phyloP scores from a whole-genome alignment of 441 rosid species.

The Macaranga tanarius region DNA sequence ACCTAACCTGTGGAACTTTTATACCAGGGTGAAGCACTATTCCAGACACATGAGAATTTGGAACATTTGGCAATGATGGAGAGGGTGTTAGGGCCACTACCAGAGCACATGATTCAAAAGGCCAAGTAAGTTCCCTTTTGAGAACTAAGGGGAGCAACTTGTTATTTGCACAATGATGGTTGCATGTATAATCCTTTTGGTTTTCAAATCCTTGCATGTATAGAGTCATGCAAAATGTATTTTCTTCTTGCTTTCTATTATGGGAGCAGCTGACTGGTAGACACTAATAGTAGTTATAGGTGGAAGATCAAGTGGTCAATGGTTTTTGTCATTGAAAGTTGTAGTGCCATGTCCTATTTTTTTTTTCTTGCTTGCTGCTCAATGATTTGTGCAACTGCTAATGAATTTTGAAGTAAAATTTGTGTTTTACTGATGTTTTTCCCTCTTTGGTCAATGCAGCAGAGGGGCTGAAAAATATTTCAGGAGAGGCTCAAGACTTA shows the following conservation, averaged over 20 bases:
- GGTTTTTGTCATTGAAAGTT: background rate
- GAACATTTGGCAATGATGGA: slow-evolving; percentile 97
- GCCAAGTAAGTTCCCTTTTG: slow-evolving; percentile 45
- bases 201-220: background rate
- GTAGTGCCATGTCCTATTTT: background rate
- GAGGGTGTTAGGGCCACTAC: slow-evolving; percentile 78
- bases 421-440: background rate
- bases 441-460: slow-evolving; percentile 35
- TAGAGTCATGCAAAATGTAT: background rate
- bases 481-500: slow-evolving; percentile 55
- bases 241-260: background rate
- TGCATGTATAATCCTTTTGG: background rate
- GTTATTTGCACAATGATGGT: background rate
- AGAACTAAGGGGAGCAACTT: background rate
- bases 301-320: background rate
- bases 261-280: background rate
- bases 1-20: slow-evolving; percentile 19
- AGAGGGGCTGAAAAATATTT: slow-evolving; percentile 71
- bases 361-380: background rate
- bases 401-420: background rate
- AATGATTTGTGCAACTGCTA: background rate
- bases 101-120: slow-evolving; percentile 62
- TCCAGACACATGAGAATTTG: slow-evolving; percentile 80
- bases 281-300: background rate
- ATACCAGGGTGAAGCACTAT: slow-evolving; percentile 68